Conservation (phyloP, 768 basidiomycete genomes). For the Crepidotus variabilis region DNA sequence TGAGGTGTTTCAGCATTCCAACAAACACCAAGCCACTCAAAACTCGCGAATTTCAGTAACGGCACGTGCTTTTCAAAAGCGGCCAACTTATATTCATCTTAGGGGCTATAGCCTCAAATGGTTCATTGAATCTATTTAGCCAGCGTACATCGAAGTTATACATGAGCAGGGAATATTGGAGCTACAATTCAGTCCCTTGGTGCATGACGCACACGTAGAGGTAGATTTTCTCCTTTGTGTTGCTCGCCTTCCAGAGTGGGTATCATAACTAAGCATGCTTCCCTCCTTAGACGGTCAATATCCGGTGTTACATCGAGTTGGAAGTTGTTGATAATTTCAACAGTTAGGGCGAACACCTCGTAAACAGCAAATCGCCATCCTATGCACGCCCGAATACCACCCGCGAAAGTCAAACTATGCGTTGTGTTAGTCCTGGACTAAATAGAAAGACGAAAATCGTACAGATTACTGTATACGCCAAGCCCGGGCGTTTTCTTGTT, state of each 20-base stretch:
- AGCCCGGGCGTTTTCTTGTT: conserved; percentile 36
- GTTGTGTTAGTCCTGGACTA: neutral
- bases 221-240: conserved; percentile 40
- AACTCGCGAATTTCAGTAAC: too few relatives aligned
- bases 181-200: conserved; percentile 26
- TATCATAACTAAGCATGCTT: conserved; percentile 44
- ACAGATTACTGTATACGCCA: conserved; percentile 49
- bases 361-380: conserved; percentile 50
- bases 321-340: conserved; percentile 58
- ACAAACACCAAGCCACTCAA: too few relatives aligned
- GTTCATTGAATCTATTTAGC: too few relatives aligned
- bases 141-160: too few relatives aligned
- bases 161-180: too few relatives aligned
- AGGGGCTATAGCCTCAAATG: too few relatives aligned
- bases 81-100: too few relatives aligned
- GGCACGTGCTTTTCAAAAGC: too few relatives aligned
- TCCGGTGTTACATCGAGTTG: conserved; percentile 44
- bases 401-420: conserved; percentile 42
- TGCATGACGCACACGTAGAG: conserved; percentile 34
- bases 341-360: conserved; percentile 55
- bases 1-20: too few relatives aligned
- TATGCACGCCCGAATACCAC: conserved; percentile 43
- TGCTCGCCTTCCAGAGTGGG: conserved; percentile 44
- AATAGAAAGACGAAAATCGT: conserved; percentile 10
- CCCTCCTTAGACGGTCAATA: conserved; percentile 35